phyloP scores from a whole-genome alignment of 768 basidiomycete species.

The Trametopsis cervina region DNA sequence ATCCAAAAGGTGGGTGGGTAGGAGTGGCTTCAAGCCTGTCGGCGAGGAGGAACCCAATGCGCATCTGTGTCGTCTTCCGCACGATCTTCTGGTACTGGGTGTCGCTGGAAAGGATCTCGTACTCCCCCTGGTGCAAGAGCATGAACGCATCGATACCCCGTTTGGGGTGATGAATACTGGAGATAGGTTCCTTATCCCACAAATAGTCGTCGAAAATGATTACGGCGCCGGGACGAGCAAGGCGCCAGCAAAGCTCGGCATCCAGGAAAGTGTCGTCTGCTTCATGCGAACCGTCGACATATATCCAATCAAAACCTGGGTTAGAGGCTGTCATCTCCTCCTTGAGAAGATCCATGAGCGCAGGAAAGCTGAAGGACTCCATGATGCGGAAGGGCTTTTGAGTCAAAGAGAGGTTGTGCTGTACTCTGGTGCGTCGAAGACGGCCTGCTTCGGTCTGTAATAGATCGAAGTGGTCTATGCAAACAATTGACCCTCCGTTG shows the following conservation, averaged over 20 bases:
- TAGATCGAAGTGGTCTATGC: constrained; percentile 56
- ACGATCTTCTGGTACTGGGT: constrained; percentile 47
- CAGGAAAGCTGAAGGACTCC: constrained; percentile 47
- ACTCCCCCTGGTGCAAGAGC: constrained; percentile 42
- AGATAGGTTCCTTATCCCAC: constrained; percentile 41
- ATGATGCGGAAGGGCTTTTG: constrained; percentile 40
- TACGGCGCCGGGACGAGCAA: constrained; percentile 42
- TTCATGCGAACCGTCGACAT: constrained; percentile 53
- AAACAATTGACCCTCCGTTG: constrained; percentile 38
- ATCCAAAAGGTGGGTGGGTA: constrained; percentile 27
- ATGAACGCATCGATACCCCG: constrained; percentile 52
- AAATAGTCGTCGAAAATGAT: constrained; percentile 54
- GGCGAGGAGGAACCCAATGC: constrained; percentile 41
- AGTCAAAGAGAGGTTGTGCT: constrained; percentile 41
- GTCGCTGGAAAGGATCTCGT: constrained; percentile 30
- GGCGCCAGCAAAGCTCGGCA: constrained; percentile 50
- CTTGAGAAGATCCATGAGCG: constrained; percentile 36
- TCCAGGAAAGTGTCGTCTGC: constrained; percentile 58
- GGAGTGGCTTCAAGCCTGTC: constrained; percentile 7
- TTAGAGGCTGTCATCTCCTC: constrained; percentile 33
- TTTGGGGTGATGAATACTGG: constrained; percentile 47
- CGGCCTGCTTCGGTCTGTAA: constrained; percentile 39
- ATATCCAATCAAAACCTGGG: constrained; percentile 52
- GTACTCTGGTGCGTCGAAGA: constrained; percentile 36
- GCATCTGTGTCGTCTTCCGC: constrained; percentile 42